Percentiles rank a stretch among this genome's conserved stretches.
These are phyloP conservation scores for Eucalyptus erythrocorys DNA, from an alignment of 345 rosid genomes.

Conservation along the genomic window DNA sequence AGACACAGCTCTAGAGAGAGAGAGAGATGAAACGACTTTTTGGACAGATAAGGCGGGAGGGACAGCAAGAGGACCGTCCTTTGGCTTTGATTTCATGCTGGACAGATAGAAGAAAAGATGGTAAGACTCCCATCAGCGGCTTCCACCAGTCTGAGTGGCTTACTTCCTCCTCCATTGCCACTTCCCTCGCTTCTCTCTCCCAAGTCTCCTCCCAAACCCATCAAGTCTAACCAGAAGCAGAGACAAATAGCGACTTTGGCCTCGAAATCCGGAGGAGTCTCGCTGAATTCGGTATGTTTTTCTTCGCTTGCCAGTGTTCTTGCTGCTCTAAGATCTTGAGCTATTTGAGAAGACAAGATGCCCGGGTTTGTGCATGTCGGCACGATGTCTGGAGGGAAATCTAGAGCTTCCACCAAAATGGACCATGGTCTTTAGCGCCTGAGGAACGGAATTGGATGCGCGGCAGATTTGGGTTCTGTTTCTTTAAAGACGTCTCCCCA, in stretches of 20 bases:
- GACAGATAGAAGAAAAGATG: not conserved
- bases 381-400: not conserved
- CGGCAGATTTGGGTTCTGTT: not conserved
- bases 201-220: not conserved
- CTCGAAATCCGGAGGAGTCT: slow-evolving; percentile 34
- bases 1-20: not conserved
- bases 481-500: not conserved
- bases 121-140: not conserved
- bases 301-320: not conserved
- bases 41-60: not conserved
- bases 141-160: not conserved
- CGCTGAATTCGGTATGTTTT: slow-evolving; percentile 35
- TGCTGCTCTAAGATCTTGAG: not conserved
- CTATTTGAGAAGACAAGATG: not conserved
- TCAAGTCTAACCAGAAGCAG: not conserved
- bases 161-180: not conserved
- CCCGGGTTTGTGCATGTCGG: not conserved
- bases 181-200: not conserved
- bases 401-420: not conserved
- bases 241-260: slow-evolving; percentile 15
- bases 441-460: not conserved
- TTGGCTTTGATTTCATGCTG: not conserved
- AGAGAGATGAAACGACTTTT: not conserved
- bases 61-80: not conserved
- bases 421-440: not conserved